These are phyloP conservation scores for Phytophthora ramorum DNA, from an alignment of 352 stramenopile species.

Conservation along the genomic window DNA sequence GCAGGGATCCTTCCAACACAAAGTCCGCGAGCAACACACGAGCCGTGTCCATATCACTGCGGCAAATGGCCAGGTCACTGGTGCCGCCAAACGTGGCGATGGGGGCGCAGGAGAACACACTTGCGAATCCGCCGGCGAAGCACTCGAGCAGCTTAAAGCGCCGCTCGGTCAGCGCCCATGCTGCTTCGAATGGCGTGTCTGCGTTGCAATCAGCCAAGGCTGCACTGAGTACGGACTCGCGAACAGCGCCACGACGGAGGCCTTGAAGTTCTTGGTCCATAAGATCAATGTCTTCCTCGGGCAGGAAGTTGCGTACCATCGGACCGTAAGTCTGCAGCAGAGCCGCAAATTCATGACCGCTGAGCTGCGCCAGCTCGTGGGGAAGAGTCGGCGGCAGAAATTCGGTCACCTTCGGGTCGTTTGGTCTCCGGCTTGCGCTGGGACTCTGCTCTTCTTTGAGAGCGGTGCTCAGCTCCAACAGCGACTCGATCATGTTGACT, in stretches of 20 bases:
- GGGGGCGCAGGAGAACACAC: constrained; percentile 36
- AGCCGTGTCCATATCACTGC: constrained; percentile 31
- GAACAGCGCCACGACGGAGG: constrained; percentile 27
- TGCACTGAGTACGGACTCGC: constrained; percentile 29
- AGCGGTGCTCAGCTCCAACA: constrained; percentile 41
- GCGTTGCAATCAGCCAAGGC: constrained; percentile 30
- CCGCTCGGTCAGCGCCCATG: constrained; percentile 43
- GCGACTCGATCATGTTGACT: constrained; percentile 49
- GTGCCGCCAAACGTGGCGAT: constrained; percentile 15
- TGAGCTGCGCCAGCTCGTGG: constrained; percentile 56
- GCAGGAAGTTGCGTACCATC: constrained; percentile 35
- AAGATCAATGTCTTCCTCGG: constrained; percentile 38
- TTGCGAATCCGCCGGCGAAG: constrained; percentile 68
- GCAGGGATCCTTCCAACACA: constrained; percentile 47
- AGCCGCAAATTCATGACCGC: constrained; percentile 52
- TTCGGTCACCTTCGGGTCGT: constrained; percentile 12
- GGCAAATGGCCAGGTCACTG: constrained; percentile 32
- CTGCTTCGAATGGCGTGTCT: constrained; percentile 45
- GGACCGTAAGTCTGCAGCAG: constrained; percentile 44
- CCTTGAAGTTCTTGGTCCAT: constrained; percentile 45
- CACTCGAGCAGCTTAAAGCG: constrained; percentile 60
- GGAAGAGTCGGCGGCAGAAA: constrained; percentile 54
- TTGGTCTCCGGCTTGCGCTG: constrained; percentile 7
- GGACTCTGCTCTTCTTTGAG: constrained; percentile 13
- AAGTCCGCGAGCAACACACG: constrained; percentile 41